Base-by-base conservation (phyloP, 768 basidiomycete species). In the Mycena alexandri region DNA sequence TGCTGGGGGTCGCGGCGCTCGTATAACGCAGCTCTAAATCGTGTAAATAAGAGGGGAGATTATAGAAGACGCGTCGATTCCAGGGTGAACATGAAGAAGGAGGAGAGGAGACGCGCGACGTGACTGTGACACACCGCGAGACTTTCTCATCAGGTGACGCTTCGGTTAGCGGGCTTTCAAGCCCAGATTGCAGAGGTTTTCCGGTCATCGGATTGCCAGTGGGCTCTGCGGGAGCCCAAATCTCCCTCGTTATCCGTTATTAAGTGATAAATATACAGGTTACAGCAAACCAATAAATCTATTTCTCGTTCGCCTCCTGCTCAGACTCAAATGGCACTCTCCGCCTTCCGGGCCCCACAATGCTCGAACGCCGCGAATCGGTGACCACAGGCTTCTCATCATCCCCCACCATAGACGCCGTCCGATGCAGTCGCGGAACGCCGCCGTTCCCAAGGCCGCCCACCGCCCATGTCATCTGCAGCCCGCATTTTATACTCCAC, bases 401-500 rank as follows among this genome's bases (percentile, higher is more conserved):
- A 8, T 50, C 66, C 2, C 47, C 57, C 29, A 58, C 59, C 42
- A 61, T 21, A 8, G 70, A 68, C 6, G 38, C 38, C 38, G 59
- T 54, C n/a, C 66, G 66, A 13, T 34, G 51, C 16, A 54, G 48
- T 12, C 70, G 62, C 33, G 54, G 24, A 22, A 56, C 24, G 33
- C 25, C 64, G 21, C 38, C 38, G 38, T 17, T 47, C 9, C 78
- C 79, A 21, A 89, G 78, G 0, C 91, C 91, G 6, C 87, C 86
- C 12, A 93, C 75, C 14, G 91, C 93, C 96, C 95, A 97, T 11
- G 87, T 82, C 42, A 90, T 90, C 73, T 96, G 90, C 24, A 95
- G 75, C 22, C 92, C 87, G 52, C 92, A 90, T 70, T 90, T 91
- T 76, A 95, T 89, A 55, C 93, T 93, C 95, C 95, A 98, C 17